Evolutionary conservation across 148 eudicot genomes (phyloP), one percentile per base, ranked within the genome.

Genomic region (Cornus kousa): DNA sequence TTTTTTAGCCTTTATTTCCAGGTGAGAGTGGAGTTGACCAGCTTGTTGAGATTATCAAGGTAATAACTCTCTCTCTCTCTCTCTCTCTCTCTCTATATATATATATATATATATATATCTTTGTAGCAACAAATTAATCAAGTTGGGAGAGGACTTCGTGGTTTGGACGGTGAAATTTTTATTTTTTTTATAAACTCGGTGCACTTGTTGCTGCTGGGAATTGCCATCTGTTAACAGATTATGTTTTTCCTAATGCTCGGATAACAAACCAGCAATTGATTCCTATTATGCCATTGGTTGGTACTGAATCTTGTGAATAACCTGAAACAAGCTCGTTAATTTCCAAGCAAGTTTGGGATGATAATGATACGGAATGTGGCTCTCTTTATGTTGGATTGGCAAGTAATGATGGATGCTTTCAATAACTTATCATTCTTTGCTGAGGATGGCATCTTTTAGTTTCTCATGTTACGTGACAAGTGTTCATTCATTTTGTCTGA

Each of bases 11-110:
- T 46, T 77, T 94, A 77, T 94, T 94, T 85, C 98, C 98, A 43
- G 98, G 98, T 67, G 96, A 94, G 73, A 94, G 94, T 84, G 98
- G 96, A 48, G 98, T 94, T 60, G 98, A 91, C 77, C 98, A 94
- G 91, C 95, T 94, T 84, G 98, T 94, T 59, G 98, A 94, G 88
- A 91, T 94, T 73, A 94, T 94, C 71, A 94, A 94, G 98, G 97
- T 93, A 80, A 16, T 17, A 33, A 43, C 37, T 23, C 33, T 57
- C 65, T n/a, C 62, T 68, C 64, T 57, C 74, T 71, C 48, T 40
- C 53, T 24, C 57, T 40, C 48, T 40, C 39, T 50, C 31, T 71
- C 0, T 14, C 22, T 39, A 28, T 28, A 28, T 28, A 28, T 28
- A 28, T 28, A 28, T 28, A 28, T 28, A 28, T 28, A 28, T 28